A percentile compares a stretch with the other conserved stretches of the same genome.
Conservation (phyloP, 352 stramenopile species). For the Globisporangium polare region DNA sequence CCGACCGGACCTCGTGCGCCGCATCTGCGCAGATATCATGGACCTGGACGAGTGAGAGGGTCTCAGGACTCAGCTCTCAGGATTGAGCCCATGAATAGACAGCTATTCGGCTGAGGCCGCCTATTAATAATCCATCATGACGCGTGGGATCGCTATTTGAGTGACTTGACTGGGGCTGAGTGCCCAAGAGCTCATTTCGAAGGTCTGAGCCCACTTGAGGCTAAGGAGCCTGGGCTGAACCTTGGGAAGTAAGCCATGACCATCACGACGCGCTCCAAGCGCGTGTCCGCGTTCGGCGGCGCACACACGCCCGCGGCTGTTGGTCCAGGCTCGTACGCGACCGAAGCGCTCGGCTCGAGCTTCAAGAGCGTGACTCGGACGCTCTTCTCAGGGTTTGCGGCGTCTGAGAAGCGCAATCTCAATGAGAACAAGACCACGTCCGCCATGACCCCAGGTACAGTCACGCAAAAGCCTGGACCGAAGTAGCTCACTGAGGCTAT, state of each 20-base stretch:
- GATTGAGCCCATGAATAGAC: background rate
- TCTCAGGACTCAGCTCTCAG: constrained; percentile 1
- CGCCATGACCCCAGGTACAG: constrained; percentile 54
- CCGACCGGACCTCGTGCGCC: constrained; percentile 49
- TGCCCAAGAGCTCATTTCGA: background rate
- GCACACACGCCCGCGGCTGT: constrained; percentile 45
- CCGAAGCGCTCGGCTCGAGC: constrained; percentile 46
- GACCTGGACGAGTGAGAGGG: constrained; percentile 24
- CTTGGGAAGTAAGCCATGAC: constrained; percentile 38
- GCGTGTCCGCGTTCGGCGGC: constrained; percentile 52
- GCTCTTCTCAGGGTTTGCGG: constrained; percentile 66
- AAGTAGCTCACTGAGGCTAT: background rate
- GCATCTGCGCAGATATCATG: constrained; percentile 36
- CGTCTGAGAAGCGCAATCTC: constrained; percentile 66
- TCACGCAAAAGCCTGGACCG: background rate
- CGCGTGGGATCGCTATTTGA: background rate
- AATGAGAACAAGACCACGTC: constrained; percentile 80
- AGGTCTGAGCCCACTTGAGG: background rate
- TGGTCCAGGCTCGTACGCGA: constrained; percentile 60
- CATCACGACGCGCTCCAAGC: constrained; percentile 77
- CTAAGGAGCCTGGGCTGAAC: background rate
- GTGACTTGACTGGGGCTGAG: background rate
- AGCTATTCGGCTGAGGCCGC: background rate
- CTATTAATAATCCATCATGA: constrained; percentile 5
- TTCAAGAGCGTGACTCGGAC: constrained; percentile 34